Evolutionary conservation across 352 stramenopile genomes (phyloP).

Genomic region (Phytopythium ostracodes): DNA sequence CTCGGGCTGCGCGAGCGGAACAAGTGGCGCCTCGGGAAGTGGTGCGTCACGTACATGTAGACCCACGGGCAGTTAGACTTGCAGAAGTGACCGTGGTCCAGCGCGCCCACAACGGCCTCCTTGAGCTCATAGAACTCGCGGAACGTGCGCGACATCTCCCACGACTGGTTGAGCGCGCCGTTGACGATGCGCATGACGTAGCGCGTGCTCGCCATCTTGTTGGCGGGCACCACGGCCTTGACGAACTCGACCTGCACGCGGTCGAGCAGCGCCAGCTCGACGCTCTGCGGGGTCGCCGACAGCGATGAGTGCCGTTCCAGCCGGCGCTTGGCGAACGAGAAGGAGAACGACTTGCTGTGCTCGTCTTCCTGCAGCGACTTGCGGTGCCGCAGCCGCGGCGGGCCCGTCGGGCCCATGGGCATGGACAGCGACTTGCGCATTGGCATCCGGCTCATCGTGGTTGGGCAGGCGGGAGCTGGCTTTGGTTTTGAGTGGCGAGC

Average conservation of each 20-base stretch:
- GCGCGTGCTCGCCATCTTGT: constrained; percentile 58
- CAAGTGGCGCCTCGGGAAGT: constrained; percentile 73
- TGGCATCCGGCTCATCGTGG: constrained; percentile 1
- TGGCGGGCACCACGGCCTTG: constrained; percentile 72
- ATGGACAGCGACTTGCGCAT: constrained; percentile 42
- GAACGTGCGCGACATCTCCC: constrained; percentile 79
- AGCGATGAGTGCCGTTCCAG: constrained; percentile 48
- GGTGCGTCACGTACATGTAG: constrained; percentile 75
- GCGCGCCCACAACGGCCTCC: constrained; percentile 41
- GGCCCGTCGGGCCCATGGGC: constrained; percentile 20
- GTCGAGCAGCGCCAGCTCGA: constrained; percentile 69
- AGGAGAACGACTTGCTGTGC: constrained; percentile 30
- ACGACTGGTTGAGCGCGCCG: constrained; percentile 55
- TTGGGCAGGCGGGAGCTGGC: not conserved
- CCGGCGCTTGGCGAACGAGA: constrained; percentile 37
- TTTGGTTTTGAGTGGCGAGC: not conserved
- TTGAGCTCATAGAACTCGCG: constrained; percentile 81
- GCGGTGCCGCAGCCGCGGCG: constrained; percentile 28
- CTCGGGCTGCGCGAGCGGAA: constrained; percentile 65
- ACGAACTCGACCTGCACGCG: constrained; percentile 77
- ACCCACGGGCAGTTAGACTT: constrained; percentile 79
- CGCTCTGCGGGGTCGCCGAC: constrained; percentile 24
- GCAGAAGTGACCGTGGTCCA: constrained; percentile 81
- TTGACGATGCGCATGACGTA: constrained; percentile 83
- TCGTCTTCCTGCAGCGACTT: constrained; percentile 36